Evolutionary conservation across 805 yeast species (phyloP).

Genomic region (Jamesozyma rosinii): DNA sequence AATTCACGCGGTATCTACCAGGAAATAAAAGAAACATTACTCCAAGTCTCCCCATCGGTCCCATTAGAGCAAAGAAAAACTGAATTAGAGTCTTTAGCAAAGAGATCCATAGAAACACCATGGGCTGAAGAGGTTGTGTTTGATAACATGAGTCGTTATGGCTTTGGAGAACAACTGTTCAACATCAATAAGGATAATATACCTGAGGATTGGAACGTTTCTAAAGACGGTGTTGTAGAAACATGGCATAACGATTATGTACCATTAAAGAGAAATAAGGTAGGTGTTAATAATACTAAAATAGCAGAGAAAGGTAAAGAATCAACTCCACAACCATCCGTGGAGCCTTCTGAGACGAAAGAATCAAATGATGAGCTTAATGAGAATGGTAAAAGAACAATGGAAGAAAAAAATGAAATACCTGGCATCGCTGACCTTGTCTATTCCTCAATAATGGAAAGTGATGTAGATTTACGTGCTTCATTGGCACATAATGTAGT

Average conservation of each 20-base stretch:
- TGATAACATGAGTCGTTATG: slow-evolving; percentile 46
- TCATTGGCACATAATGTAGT: slow-evolving; percentile 83
- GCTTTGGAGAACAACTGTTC: slow-evolving; percentile 66
- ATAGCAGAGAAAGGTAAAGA: slow-evolving; percentile 27
- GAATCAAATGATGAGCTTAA: slow-evolving; percentile 15
- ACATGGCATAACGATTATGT: slow-evolving; percentile 55
- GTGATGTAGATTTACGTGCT: slow-evolving; percentile 77
- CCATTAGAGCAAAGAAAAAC: slow-evolving; percentile 20
- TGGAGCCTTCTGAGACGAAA: slow-evolving; percentile 15
- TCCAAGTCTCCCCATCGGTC: slow-evolving; percentile 36
- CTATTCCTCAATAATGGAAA: slow-evolving; percentile 42
- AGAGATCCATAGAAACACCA: slow-evolving; percentile 61
- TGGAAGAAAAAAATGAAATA: slow-evolving; percentile 16
- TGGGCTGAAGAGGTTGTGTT: slow-evolving; percentile 61
- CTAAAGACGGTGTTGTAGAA: slow-evolving; percentile 49
- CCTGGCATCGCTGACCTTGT: slow-evolving; percentile 54
- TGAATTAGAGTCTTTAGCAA: slow-evolving; percentile 23
- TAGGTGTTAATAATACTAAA: slow-evolving; percentile 16
- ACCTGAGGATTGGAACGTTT: slow-evolving; percentile 25
- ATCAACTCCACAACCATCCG: slow-evolving; percentile 19
- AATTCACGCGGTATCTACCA: slow-evolving; percentile 43
- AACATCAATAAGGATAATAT: slow-evolving; percentile 43
- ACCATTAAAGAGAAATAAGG: slow-evolving; percentile 54
- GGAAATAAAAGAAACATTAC: slow-evolving; percentile 66
- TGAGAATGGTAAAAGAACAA: slow-evolving; percentile 25